Evolutionary conservation across 2,329 filamentous ascomycete species (phyloP).

Genomic region (Alternaria alternata): DNA sequence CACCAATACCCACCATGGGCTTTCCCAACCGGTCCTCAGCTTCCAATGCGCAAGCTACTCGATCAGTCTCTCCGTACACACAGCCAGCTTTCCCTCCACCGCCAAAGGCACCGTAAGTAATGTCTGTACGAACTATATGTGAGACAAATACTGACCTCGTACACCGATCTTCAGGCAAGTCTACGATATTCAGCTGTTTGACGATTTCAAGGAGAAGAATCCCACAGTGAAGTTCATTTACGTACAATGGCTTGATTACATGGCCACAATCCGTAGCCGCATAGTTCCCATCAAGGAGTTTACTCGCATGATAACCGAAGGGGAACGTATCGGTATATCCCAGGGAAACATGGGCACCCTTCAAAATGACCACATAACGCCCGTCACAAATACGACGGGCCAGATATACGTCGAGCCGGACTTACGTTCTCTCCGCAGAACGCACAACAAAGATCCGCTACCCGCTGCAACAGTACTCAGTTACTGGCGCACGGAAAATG

Average conservation of each 20-base stretch:
- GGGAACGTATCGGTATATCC: slow-evolving; percentile 65
- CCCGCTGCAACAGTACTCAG: slow-evolving; percentile 71
- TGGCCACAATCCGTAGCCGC: slow-evolving; percentile 71
- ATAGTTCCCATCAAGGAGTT: slow-evolving; percentile 68
- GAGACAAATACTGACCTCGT: background rate
- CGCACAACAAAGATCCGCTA: slow-evolving; percentile 56
- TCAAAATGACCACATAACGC: slow-evolving; percentile 69
- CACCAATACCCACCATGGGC: slow-evolving; percentile 17
- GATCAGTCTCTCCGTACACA: slow-evolving; percentile 24
- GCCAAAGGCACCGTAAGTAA: slow-evolving; percentile 28
- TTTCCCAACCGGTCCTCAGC: slow-evolving; percentile 11
- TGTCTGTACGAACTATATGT: background rate
- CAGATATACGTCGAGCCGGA: slow-evolving; percentile 74
- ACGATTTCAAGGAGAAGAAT: slow-evolving; percentile 61
- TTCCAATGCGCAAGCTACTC: slow-evolving; percentile 9
- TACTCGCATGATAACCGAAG: slow-evolving; percentile 44
- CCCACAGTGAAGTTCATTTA: slow-evolving; percentile 70
- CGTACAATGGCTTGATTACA: slow-evolving; percentile 81
- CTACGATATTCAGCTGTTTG: slow-evolving; percentile 52
- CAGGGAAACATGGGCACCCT: slow-evolving; percentile 71
- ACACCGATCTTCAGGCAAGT: slow-evolving; percentile 17
- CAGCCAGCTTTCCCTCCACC: slow-evolving; percentile 39
- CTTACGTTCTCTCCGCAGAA: slow-evolving; percentile 65
- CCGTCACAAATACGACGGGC: slow-evolving; percentile 65
- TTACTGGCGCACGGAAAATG: slow-evolving; percentile 68